Percentiles rank a stretch among this genome's conserved stretches.
Conservation (phyloP, 495 filamentous ascomycete species). For the Recurvomyces mirabilis region DNA sequence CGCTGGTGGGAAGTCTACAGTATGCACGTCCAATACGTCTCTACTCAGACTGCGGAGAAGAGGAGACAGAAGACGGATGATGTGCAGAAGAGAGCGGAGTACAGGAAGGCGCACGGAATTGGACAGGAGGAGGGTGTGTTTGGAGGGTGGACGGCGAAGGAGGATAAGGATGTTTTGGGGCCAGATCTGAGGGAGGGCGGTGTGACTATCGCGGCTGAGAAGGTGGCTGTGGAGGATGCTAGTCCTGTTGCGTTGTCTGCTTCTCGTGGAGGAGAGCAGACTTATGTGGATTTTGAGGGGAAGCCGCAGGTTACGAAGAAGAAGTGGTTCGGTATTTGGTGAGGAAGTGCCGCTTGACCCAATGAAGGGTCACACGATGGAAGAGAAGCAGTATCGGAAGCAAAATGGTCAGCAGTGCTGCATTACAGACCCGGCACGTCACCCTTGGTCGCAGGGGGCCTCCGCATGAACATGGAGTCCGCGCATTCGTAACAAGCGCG, state of each 20-base stretch:
- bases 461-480: too few relatives aligned
- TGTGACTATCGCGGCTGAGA: slow-evolving; percentile 2
- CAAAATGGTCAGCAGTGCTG: too few relatives aligned
- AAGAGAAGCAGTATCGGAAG: too few relatives aligned
- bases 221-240: slow-evolving; percentile 2
- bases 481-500: too few relatives aligned
- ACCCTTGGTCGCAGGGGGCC: too few relatives aligned
- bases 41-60: slow-evolving; percentile 52
- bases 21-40: slow-evolving; percentile 54
- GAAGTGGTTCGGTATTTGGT: slow-evolving; percentile 27
- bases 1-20: slow-evolving; percentile 54
- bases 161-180: slow-evolving; percentile 14
- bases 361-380: too few relatives aligned
- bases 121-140: slow-evolving; percentile 38
- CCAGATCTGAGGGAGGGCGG: slow-evolving; percentile 12
- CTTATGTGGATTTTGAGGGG: slow-evolving; percentile 27
- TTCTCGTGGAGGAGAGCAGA: slow-evolving; percentile 19
- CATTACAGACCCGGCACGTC: too few relatives aligned
- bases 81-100: slow-evolving; percentile 64
- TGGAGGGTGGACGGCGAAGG: slow-evolving; percentile 33
- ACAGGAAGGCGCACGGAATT: slow-evolving; percentile 71
- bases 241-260: slow-evolving; percentile 9
- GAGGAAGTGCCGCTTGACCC: too few relatives aligned
- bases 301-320: slow-evolving; percentile 18
- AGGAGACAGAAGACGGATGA: slow-evolving; percentile 60